phyloP scores from a whole-genome alignment of 176 grass and related monocot genomes.

The Stipa capillata region DNA sequence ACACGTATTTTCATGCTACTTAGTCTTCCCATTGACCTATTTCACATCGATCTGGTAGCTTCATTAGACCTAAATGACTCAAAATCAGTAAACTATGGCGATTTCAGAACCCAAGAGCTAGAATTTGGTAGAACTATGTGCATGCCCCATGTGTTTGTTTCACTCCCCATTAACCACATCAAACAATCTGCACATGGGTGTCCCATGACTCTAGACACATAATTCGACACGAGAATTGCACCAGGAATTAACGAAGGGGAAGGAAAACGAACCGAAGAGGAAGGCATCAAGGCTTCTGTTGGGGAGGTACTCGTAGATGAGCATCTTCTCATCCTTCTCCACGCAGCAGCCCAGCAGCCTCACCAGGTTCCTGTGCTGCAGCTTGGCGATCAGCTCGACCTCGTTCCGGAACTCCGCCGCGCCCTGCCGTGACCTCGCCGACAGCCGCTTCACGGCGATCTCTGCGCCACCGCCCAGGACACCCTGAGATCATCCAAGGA shows the following conservation, averaged over 20 bases:
- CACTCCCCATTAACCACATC: neutral
- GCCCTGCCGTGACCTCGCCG: constrained; percentile 66
- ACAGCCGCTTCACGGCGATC: constrained; percentile 88
- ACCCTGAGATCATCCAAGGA: constrained; percentile 26
- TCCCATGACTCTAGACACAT: neutral
- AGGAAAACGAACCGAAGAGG: constrained; percentile 53
- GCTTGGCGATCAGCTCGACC: constrained; percentile 87
- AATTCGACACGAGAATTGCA: neutral
- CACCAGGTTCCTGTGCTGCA: constrained; percentile 91
- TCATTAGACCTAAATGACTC: constrained; percentile 7
- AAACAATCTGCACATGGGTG: neutral
- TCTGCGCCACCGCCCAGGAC: constrained; percentile 51
- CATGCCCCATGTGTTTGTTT: constrained; percentile 6
- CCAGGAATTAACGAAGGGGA: neutral
- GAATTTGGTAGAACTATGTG: constrained; percentile 5
- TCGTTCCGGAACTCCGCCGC: constrained; percentile 64
- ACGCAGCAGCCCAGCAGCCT: constrained; percentile 76
- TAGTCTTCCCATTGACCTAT: constrained; percentile 26
- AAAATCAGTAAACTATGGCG: constrained; percentile 9
- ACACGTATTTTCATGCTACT: neutral
- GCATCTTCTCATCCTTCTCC: constrained; percentile 76
- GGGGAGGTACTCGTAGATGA: constrained; percentile 92
- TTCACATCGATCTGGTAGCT: constrained; percentile 7
- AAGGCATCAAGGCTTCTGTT: constrained; percentile 82
- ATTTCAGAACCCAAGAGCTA: constrained; percentile 6